Percentiles rank a stretch among this genome's conserved stretches.
Evolutionary conservation across 2,329 filamentous ascomycete species (phyloP).

Genomic region (Dichotomopilus funicola): DNA sequence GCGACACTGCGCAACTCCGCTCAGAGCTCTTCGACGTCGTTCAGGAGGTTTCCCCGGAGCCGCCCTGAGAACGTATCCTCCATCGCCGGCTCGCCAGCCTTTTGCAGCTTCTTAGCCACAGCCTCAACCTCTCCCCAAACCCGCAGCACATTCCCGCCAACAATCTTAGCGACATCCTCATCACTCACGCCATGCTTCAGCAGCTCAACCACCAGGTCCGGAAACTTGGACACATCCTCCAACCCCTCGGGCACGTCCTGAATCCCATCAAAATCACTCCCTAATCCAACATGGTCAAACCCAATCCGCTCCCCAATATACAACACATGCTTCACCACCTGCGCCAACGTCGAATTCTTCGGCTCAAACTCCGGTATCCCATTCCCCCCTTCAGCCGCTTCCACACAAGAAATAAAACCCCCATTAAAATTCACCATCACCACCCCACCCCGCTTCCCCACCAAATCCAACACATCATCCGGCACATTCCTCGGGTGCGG

Average conservation of each 20-base stretch:
- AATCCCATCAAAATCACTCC: conserved; percentile 86
- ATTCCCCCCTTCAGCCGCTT: conserved; percentile 46
- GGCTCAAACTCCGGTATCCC: conserved; percentile 64
- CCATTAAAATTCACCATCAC: conserved; percentile 91
- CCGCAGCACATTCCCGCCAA: conserved; percentile 72
- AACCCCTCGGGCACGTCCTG: conserved; percentile 60
- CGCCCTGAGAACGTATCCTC: conserved; percentile 44
- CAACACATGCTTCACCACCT: conserved; percentile 73
- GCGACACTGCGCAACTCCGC: too few species aligned
- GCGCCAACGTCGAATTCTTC: conserved; percentile 63
- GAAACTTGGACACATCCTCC: conserved; percentile 80
- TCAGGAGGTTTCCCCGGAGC: neutral
- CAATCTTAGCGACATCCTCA: conserved; percentile 65
- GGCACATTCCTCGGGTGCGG: conserved; percentile 88
- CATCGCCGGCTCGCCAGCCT: conserved; percentile 43
- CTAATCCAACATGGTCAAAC: conserved; percentile 80
- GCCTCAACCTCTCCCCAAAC: conserved; percentile 77
- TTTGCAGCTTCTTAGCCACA: conserved; percentile 61
- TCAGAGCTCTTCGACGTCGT: neutral
- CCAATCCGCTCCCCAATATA: conserved; percentile 80
- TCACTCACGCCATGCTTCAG: conserved; percentile 68
- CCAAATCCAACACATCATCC: conserved; percentile 71
- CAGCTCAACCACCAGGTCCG: conserved; percentile 68
- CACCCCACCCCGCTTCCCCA: conserved; percentile 65
- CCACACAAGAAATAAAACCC: conserved; percentile 71